Base-by-base conservation (phyloP, 2,329 filamentous ascomycete species). In the Fusarium mexicanum region DNA sequence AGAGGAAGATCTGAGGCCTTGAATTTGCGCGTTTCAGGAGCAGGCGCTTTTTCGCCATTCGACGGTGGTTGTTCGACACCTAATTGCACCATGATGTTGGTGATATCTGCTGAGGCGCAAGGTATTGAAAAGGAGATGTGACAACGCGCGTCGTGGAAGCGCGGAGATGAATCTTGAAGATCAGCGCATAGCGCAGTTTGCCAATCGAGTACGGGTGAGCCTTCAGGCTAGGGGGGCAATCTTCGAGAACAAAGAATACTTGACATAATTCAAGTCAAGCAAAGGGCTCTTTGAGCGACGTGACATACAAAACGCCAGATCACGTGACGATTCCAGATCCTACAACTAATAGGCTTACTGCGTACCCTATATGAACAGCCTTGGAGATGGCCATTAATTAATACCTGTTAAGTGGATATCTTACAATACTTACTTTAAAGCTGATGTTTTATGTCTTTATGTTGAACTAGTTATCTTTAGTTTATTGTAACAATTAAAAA, bases 1-100 rank as follows among this genome's bases (percentile, higher is more conserved):
- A 95, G 84, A 4, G 93, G 93, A 24, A 96, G 86, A 76, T 96
- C 93, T 0, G 91, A 92, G 7, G 92, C 89, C 81, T 94, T 94
- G 80, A 92, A 90, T 78, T 90, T 92, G 76, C 83, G 81, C 3
- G 76, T 61, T 33, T 71, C 69, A 11, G 77, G 51, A 16, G 72
- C 51, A 18, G 60, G 33, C 5, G 54, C 29, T 18, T 67, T 40
- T 26, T 80, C 73, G 33, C 65, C 57, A 33, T 77, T 73, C 33
- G 64, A 57, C 13, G 71, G 73, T 17, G 77, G 43, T 65, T 77
- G 64, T 44, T 77, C 71, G 13, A 80, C 54, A 40, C 59, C 70
- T 59, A 80, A 69, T 41, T 78, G 75, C 16, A 79, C 76, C 64
- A 67, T 59, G 53, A 43, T 62, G 35, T 55, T 38, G n/a, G 59